Base-by-base conservation (phyloP, 2,329 filamentous ascomycete genomes). In the Hawksworthiomyces lignivorus region DNA sequence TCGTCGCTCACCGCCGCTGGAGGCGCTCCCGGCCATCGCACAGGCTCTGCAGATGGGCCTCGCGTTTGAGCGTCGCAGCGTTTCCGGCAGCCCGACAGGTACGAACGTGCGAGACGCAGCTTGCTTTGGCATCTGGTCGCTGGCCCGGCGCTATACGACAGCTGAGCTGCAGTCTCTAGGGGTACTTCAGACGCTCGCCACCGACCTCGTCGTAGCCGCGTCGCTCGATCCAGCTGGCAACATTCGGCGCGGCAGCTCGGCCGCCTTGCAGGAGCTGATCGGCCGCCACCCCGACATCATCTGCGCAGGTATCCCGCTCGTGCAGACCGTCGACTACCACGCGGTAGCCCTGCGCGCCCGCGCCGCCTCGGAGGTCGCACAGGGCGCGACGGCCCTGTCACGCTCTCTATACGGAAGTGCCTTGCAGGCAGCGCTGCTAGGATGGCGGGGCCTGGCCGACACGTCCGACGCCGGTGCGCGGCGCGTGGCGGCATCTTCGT, bases 81-180 rank as follows among this genome's bases (percentile, higher is more conserved):
- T 87, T 1, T 87, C 87, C 4, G 90, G 92, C n/a, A 80, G 75
- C 11, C 89, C 87, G 4, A 71, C 90, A 10, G 92, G 92, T 2
- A 83, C 86, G 2, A 95, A 94, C 52, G 89, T 98, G 14, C 79
- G 92, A 35, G 92, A 98, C 64, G 90, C 92, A 11, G 87, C 92
- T 4, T 96, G 89, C 58, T 98, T 97, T 58, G 92, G 92, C 7
- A 82, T 97, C 19, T 98, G 92, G 92, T 84, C 89, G 1, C 61
- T 97, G 7, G 87, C 90, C 18, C 76, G 92, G 42, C 82, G 90
- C 41, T 98, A 97, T 54, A 80, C 77, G 1, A 95, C 88, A 0
- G 56, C 68, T 1, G 90, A 97, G 59, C 70, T 97, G 7, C 68
- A 83, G 10, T 68, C 69, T 0, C 73, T 94, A 1, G 66, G 76